Evolutionary conservation across 192 early-diverging fungal species (phyloP).

Genomic region (Phycomyces blakesleeanus): DNA sequence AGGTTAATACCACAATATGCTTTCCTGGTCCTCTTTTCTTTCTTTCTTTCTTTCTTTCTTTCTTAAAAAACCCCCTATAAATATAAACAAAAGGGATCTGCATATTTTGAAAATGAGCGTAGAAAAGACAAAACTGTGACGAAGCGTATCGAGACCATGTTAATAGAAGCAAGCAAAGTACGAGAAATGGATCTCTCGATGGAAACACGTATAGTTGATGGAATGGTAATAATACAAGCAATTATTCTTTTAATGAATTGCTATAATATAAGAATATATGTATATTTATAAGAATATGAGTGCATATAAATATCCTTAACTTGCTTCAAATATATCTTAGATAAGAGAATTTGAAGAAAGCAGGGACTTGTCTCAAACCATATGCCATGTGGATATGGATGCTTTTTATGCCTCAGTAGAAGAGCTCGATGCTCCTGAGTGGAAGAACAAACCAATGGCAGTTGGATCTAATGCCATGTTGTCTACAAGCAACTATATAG

Average conservation of each 20-base stretch:
- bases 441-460: constrained; percentile 57
- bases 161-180: constrained; percentile 35
- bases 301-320: neutral
- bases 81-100: constrained; percentile 40
- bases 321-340: neutral
- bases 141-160: constrained; percentile 35
- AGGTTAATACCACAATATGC: no score
- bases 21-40: neutral
- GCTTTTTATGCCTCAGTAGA: constrained; percentile 72
- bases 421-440: constrained; percentile 58
- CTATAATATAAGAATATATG: constrained; percentile 31
- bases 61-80: neutral
- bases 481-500: constrained; percentile 65
- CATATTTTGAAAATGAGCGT: constrained; percentile 52
- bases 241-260: no score
- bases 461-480: constrained; percentile 56
- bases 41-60: neutral
- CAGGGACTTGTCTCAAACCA: constrained; percentile 48
- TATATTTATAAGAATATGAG: neutral
- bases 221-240: constrained; percentile 33
- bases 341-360: constrained; percentile 30
- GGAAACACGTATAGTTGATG: constrained; percentile 35
- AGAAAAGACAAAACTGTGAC: constrained; percentile 39
- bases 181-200: constrained; percentile 36
- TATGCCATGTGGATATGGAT: constrained; percentile 71